Evolutionary conservation across 2,329 filamentous ascomycete species (phyloP).

Genomic region (Ascochyta clinopodiicola): DNA sequence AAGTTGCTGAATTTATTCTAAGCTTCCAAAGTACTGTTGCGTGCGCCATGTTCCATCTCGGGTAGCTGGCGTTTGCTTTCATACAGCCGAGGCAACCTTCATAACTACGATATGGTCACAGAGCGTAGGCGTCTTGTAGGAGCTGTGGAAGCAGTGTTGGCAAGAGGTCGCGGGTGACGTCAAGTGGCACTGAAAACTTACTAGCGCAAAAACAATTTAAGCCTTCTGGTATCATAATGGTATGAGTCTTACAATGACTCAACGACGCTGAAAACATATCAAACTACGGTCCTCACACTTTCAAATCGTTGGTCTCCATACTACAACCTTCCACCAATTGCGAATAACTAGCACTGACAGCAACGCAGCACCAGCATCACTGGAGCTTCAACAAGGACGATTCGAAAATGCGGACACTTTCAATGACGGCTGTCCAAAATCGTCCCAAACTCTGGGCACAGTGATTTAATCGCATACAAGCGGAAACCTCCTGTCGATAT

Average conservation of each 20-base stretch:
- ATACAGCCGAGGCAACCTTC: slow-evolving; percentile 39
- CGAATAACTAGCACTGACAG: not conserved
- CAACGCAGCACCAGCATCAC: too few species aligned
- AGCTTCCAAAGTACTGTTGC: slow-evolving; percentile 56
- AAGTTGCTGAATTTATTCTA: slow-evolving; percentile 74
- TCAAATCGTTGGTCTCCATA: too few species aligned
- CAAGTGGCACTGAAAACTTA: not conserved
- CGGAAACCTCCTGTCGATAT: too few species aligned
- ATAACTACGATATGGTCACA: not conserved
- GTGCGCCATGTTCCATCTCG: slow-evolving; percentile 53
- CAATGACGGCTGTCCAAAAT: too few species aligned
- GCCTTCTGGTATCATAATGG: not conserved
- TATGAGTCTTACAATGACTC: not conserved
- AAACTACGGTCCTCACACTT: too few species aligned
- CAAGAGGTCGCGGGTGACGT: slow-evolving; percentile 1
- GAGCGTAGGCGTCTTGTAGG: not conserved
- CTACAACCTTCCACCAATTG: too few species aligned
- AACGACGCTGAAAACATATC: too few species aligned
- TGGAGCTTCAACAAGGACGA: too few species aligned
- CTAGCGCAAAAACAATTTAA: not conserved
- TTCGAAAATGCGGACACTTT: too few species aligned
- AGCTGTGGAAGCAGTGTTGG: not conserved
- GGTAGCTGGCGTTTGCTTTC: slow-evolving; percentile 54
- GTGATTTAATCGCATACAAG: too few species aligned
- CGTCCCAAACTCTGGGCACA: too few species aligned